Evolutionary conservation across 331 rosid genomes (phyloP), one percentile per base, ranked within the genome.

Genomic region (Stylosanthes scabra): DNA sequence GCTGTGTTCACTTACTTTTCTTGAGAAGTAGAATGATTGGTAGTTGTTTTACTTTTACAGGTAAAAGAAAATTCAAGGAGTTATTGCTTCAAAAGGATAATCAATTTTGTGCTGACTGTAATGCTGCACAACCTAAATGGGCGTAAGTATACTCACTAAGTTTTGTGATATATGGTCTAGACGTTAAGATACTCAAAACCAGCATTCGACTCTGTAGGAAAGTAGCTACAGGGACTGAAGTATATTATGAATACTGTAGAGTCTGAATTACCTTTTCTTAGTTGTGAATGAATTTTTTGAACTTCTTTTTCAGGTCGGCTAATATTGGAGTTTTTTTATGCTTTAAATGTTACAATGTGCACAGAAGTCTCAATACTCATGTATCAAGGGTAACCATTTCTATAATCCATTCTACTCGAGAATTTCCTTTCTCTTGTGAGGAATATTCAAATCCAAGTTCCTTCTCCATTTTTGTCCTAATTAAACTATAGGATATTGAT

Each of bases 281-380:
- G 7, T 55, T 47, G 49, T 60, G 54, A 55, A 72, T 4, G 59
- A 11, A 25, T 59, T 72, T 73, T 60, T 68, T 8, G 41, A 46
- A 72, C 63, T 70, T 37, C 58, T 47, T 63, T 74, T 86, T 60
- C 93, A 93, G 98, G 82, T 93, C 98, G 50, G 90, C 93, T 59
- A 93, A 93, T 84, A 93, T 93, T 11, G 98, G 98, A 74, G 98
- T 93, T 66, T 90, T 93, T 74, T 72, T 93, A 72, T 93, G 98
- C 88, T 83, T 93, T 81, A 93, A 93, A 84, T 93, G 98, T 63
- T 93, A 96, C 47, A 91, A 89, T 27, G 97, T 90, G 78, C 98
- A 90, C 82, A 83, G 97, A 78, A 88, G 91, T 75, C 98, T 93
- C 59, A 97, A 96, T 56, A 34, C 96, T 59, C 97, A 88, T 70